Percentiles rank a stretch among this genome's conserved stretches.
Evolutionary conservation across 352 stramenopile genomes (phyloP).

Genomic region (Lagenidium giganteum): DNA sequence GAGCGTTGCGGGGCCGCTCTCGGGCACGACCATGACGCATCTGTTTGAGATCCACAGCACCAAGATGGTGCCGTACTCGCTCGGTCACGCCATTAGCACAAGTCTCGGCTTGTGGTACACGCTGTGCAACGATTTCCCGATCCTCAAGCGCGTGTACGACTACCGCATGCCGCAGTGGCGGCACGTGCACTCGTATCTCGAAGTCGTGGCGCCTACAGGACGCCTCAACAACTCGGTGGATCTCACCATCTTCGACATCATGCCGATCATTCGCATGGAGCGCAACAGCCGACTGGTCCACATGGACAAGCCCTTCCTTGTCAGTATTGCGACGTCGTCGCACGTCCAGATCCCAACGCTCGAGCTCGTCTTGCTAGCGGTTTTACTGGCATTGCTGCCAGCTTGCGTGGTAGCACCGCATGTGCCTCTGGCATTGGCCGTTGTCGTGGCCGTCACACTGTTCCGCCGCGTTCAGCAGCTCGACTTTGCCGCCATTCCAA

Average conservation of each 20-base stretch:
- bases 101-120: slow-evolving; percentile 34
- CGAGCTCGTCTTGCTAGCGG: slow-evolving; percentile 14
- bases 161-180: slow-evolving; percentile 60
- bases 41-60: slow-evolving; percentile 37
- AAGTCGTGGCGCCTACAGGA: slow-evolving; percentile 26
- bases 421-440: slow-evolving; percentile 4
- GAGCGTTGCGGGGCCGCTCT: slow-evolving; percentile 52
- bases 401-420: neutral
- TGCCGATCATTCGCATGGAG: slow-evolving; percentile 39
- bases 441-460: slow-evolving; percentile 24
- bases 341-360: slow-evolving; percentile 29
- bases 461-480: slow-evolving; percentile 31
- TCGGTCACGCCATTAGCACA: slow-evolving; percentile 33
- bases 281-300: slow-evolving; percentile 42
- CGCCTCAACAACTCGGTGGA: slow-evolving; percentile 33
- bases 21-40: slow-evolving; percentile 47
- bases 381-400: slow-evolving; percentile 10
- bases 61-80: slow-evolving; percentile 22
- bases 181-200: slow-evolving; percentile 19
- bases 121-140: slow-evolving; percentile 31
- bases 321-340: slow-evolving; percentile 62
- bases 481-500: slow-evolving; percentile 60
- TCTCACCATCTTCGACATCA: slow-evolving; percentile 37
- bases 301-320: slow-evolving; percentile 56
- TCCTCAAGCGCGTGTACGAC: slow-evolving; percentile 34